Evolutionary conservation across 2,329 filamentous ascomycete species (phyloP).

Genomic region (Aureobasidium sp.): DNA sequence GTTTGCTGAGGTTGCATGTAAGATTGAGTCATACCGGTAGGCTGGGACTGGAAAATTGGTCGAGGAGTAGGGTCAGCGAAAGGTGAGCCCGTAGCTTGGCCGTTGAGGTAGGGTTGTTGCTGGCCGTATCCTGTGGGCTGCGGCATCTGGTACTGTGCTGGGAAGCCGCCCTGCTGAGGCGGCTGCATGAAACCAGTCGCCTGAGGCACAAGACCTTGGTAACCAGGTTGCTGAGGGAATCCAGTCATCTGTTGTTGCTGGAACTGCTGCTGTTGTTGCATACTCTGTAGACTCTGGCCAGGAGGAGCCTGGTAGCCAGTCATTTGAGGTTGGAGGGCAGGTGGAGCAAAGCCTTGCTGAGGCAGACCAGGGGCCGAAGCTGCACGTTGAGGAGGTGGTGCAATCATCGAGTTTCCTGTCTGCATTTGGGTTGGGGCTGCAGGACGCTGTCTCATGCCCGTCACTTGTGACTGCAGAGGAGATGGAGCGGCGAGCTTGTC

Average conservation of each 20-base stretch:
- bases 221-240: constrained; percentile 32
- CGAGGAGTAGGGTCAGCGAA: constrained; percentile 49
- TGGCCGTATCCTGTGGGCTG: constrained; percentile 29
- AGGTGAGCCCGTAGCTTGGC: constrained; percentile 41
- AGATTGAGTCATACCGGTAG: constrained; percentile 33
- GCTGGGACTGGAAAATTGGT: constrained; percentile 32
- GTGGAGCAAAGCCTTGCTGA: constrained; percentile 59
- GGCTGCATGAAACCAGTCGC: constrained; percentile 40
- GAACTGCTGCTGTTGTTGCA: constrained; percentile 39
- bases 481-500: constrained; percentile 39
- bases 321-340: constrained; percentile 74
- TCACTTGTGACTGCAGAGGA: constrained; percentile 29
- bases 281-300: constrained; percentile 70
- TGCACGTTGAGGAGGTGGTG: constrained; percentile 72
- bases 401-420: constrained; percentile 53
- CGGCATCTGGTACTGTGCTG: constrained; percentile 26
- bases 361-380: constrained; percentile 73
- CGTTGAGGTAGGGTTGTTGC: constrained; percentile 48
- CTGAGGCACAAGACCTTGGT: constrained; percentile 32
- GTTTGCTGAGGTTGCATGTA: constrained; percentile 47
- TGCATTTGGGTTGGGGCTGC: constrained; percentile 21
- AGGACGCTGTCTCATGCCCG: constrained; percentile 24
- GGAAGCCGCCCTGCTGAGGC: constrained; percentile 32
- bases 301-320: constrained; percentile 62
- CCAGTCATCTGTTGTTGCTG: constrained; percentile 31